A percentile compares a stretch with the other conserved stretches of the same genome.
Evolutionary conservation across 208 protist genomes (phyloP).

Genomic region (Leishmania turanica): DNA sequence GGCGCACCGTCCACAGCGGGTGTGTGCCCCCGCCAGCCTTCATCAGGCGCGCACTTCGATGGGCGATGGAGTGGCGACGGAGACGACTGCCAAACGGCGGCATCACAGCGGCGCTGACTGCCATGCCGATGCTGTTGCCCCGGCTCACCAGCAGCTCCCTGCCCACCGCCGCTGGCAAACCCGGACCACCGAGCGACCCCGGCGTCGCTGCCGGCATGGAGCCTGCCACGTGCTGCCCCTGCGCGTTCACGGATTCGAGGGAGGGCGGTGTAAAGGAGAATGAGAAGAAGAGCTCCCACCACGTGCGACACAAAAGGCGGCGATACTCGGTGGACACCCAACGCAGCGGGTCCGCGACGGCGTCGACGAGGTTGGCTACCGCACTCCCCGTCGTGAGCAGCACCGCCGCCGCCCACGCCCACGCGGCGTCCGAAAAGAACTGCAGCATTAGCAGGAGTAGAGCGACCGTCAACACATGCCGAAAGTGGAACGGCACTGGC

Average conservation of each 20-base stretch:
- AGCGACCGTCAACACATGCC: conserved; percentile 3
- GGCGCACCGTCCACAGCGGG: background rate
- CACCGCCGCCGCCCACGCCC: conserved; percentile 21
- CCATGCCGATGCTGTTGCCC: background rate
- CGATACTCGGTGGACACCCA: conserved; percentile 26
- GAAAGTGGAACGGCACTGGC: background rate
- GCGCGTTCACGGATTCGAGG: conserved; percentile 19
- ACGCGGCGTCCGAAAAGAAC: background rate
- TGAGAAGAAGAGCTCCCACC: conserved; percentile 26
- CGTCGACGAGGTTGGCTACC: conserved; percentile 9
- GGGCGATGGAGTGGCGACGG: background rate
- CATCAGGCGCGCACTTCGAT: background rate
- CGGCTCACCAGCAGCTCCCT: background rate
- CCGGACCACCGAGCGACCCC: background rate
- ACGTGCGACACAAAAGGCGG: conserved; percentile 13
- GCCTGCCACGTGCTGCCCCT: conserved; percentile 12
- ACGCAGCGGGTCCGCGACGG: conserved; percentile 6
- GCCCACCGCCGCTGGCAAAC: background rate
- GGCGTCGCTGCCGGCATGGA: background rate
- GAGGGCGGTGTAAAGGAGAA: conserved; percentile 7
- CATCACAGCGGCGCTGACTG: background rate
- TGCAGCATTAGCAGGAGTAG: background rate
- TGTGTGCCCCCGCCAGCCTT: background rate
- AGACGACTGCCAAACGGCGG: background rate
- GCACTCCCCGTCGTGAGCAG: conserved; percentile 9